Base-by-base conservation (phyloP, 1,139 yeast species). In the Blastobotrys serpentis region DNA sequence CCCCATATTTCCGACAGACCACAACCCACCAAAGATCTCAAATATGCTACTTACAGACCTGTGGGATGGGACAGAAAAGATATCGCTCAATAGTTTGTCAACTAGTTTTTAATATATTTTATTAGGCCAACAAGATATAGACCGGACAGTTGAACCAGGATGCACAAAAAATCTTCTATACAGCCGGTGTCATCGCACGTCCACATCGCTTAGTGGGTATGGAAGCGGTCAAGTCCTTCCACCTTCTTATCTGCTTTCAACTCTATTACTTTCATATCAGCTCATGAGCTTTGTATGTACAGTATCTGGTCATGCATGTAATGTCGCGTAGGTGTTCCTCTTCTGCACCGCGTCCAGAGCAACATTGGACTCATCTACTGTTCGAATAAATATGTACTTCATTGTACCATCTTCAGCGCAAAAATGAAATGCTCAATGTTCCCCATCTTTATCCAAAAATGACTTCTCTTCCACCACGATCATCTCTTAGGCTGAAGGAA, bases 51-150 rank as follows among this genome's bases (percentile, higher is more conserved):
- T 56, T 75, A 74, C 22, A 67, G 65, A 33, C 71, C 73, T 0
- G 61, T 57, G n/a, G 88, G 88, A 2, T 84, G 90, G 90, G 81
- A 81, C 52, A 75, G 79, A 54, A 67, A 77, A 29, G 88, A 84
- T 51, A 63, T 72, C 49, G 65, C 61, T 29, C 40, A 36, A 25
- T 36, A 36, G 19, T 29, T 11, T 23, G 26, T 5, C 10, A 23
- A 23, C n/a, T n/a, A 23, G 26, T 6, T 29, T 7, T 7, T 10
- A 7, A 7, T 7, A 29, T 29, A 29, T 29, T 29, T 10, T 29
- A 10, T 6, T 29, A 29, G 13, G 6, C 26, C 8, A 23, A 6
- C 8, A 23, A 6, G 26, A 23, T 6, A 10, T 23, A n/a, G n/a
- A n/a, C n/a, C n/a, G n/a, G n/a, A n/a, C n/a, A n/a, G n/a, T n/a